Conservation (phyloP, 192 early-diverging fungal species). For the Coemansia sp. region DNA sequence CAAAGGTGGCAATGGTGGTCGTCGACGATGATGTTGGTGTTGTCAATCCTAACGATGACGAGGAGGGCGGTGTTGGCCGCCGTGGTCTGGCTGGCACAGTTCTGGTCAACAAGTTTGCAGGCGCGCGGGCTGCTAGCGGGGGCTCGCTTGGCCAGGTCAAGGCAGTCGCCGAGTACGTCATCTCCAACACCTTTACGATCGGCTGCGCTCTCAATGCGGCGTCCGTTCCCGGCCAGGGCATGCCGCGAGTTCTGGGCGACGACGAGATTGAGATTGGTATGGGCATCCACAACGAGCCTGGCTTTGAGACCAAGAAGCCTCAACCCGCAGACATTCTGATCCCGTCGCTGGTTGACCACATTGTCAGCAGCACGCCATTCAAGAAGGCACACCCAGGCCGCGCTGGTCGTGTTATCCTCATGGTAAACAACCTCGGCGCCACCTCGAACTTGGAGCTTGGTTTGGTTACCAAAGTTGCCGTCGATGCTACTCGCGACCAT, state of each 20-base stretch:
- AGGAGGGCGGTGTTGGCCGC: conserved; percentile 66
- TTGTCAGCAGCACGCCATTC: conserved; percentile 50
- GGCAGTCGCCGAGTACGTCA: conserved; percentile 55
- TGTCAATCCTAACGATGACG: conserved; percentile 55
- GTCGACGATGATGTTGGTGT: conserved; percentile 86
- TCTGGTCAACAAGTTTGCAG: conserved; percentile 79
- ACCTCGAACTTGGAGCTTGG: conserved; percentile 70
- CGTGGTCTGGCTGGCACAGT: conserved; percentile 78
- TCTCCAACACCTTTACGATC: conserved; percentile 70
- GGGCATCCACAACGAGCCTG: conserved; percentile 87
- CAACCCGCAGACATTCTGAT: conserved; percentile 55
- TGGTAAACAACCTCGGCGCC: conserved; percentile 84
- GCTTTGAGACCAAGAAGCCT: conserved; percentile 57
- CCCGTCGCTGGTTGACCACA: conserved; percentile 54
- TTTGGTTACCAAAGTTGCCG: conserved; percentile 66
- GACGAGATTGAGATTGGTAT: conserved; percentile 70
- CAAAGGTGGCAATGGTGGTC: conserved; percentile 67
- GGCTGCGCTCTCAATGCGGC: conserved; percentile 74
- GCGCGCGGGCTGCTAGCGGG: conserved; percentile 63
- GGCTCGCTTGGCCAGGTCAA: conserved; percentile 59
- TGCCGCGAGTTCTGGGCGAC: conserved; percentile 53
- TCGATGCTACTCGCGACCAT: conserved; percentile 39
- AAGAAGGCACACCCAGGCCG: conserved; percentile 18
- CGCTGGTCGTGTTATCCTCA: conserved; percentile 55
- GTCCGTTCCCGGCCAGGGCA: conserved; percentile 65